Evolutionary conservation across 192 early-diverging fungal genomes (phyloP).

Genomic region (Entomortierella beljakovae): DNA sequence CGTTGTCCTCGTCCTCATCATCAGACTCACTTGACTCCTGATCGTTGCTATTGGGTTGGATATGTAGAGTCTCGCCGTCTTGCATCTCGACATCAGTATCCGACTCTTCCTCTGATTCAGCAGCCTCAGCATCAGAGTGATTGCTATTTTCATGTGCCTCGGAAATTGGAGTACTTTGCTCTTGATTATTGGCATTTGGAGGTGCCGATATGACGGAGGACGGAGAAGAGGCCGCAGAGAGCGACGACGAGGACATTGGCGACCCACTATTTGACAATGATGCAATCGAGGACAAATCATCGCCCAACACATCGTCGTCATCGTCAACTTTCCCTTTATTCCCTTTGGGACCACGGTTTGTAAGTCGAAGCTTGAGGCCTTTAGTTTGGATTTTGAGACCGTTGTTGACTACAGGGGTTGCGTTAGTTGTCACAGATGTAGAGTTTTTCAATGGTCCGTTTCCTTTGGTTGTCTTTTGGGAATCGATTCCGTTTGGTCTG

Average conservation of each 20-base stretch:
- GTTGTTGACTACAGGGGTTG: neutral
- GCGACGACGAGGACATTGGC: conserved; percentile 29
- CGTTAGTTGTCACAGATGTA: neutral
- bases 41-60: neutral
- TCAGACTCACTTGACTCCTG: conserved; percentile 10
- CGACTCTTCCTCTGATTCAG: neutral
- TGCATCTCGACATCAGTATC: conserved; percentile 28
- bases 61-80: neutral
- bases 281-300: conserved; percentile 33
- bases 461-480: conserved; percentile 7
- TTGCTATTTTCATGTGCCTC: neutral
- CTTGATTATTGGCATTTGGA: neutral
- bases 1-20: conserved; percentile 6
- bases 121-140: neutral
- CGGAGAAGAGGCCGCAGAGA: conserved; percentile 38
- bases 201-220: conserved; percentile 22
- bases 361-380: conserved; percentile 16
- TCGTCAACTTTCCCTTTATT: conserved; percentile 17
- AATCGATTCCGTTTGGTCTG: neutral
- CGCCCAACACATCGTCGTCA: conserved; percentile 40
- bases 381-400: conserved; percentile 25
- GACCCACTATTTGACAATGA: conserved; percentile 27
- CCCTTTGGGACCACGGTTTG: conserved; percentile 1
- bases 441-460: conserved; percentile 8
- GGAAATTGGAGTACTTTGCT: neutral